Percentiles rank a stretch among this genome's conserved stretches.
phyloP scores from a whole-genome alignment of 2,329 filamentous ascomycete species.

The Sclerotiophoma versabilis region DNA sequence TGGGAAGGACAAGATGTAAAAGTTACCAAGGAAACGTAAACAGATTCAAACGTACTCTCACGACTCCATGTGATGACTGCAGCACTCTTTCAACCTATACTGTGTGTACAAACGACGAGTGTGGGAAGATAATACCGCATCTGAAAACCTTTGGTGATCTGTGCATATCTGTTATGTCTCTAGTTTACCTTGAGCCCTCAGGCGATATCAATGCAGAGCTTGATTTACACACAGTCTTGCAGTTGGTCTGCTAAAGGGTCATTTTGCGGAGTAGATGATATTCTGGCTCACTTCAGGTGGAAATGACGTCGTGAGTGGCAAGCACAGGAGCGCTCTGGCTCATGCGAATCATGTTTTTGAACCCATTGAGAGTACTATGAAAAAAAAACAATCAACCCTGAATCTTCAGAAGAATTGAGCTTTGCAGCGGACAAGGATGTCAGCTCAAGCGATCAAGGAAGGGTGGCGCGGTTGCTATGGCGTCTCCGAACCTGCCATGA shows the following conservation, averaged over 20 bases:
- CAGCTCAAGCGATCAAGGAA: constrained; percentile 4
- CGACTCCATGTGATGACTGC: not conserved
- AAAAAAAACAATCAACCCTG: not conserved
- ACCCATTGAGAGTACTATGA: not conserved
- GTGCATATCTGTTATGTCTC: no score
- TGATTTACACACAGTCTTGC: no score
- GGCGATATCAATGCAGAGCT: no score
- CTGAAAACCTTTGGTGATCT: no score
- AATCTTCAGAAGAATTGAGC: not conserved
- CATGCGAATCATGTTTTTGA: not conserved
- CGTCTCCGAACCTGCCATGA: constrained; percentile 24
- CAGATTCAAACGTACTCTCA: constrained; percentile 20
- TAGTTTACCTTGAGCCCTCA: no score
- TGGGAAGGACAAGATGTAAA: constrained; percentile 43
- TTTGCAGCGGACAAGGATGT: constrained; percentile 1
- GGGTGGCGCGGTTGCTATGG: constrained; percentile 29
- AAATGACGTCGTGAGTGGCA: no score
- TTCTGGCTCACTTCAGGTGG: no score
- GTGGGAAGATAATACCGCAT: no score
- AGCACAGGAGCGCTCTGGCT: no score
- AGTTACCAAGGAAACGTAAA: constrained; percentile 40
- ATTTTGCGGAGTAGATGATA: no score
- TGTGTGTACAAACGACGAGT: no score
- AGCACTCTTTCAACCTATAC: not conserved
- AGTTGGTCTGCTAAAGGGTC: no score